A percentile compares a stretch with the other conserved stretches of the same genome.
phyloP scores from a whole-genome alignment of 2,329 filamentous ascomycete species.

The Fusarium zealandicum region DNA sequence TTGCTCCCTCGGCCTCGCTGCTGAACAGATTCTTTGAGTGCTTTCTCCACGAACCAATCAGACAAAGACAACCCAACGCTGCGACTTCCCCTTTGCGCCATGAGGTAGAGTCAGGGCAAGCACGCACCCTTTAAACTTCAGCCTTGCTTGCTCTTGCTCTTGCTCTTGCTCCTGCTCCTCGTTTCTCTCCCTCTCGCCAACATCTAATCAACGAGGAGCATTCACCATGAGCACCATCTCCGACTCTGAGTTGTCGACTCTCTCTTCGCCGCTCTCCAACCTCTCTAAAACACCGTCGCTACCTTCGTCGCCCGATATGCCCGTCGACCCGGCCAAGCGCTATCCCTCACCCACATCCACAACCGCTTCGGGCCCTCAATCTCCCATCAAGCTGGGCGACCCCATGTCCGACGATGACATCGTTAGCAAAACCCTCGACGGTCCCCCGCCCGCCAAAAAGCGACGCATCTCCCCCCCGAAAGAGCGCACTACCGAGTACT shows the following conservation, averaged over 20 bases:
- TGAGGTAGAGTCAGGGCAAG: constrained; percentile 30
- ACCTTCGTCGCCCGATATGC: constrained; percentile 53
- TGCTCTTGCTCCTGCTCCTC: constrained; percentile 7
- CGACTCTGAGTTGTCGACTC: constrained; percentile 49
- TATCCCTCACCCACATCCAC: constrained; percentile 62
- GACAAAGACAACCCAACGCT: constrained; percentile 7
- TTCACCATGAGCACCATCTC: constrained; percentile 41
- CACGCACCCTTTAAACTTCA: constrained; percentile 13
- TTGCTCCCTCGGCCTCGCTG: background rate
- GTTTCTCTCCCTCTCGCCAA: constrained; percentile 17
- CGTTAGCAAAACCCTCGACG: constrained; percentile 51
- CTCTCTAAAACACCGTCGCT: constrained; percentile 62
- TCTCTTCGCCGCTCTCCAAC: constrained; percentile 62
- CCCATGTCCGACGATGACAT: constrained; percentile 47
- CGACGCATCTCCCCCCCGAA: constrained; percentile 68
- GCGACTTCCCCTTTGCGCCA: constrained; percentile 18
- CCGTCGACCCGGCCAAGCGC: constrained; percentile 51
- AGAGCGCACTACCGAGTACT: constrained; percentile 79
- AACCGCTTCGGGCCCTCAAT: constrained; percentile 57
- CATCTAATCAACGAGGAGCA: constrained; percentile 12
- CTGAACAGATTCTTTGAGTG: background rate
- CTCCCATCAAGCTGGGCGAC: constrained; percentile 57
- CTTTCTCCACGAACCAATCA: constrained; percentile 14
- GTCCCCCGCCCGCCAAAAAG: constrained; percentile 76
- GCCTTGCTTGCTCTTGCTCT: background rate